Percentiles rank a stretch among this genome's conserved stretches.
These are phyloP conservation scores for Vitis cinerea DNA, from an alignment of 164 flowering plant genomes.

Conservation along the genomic window DNA sequence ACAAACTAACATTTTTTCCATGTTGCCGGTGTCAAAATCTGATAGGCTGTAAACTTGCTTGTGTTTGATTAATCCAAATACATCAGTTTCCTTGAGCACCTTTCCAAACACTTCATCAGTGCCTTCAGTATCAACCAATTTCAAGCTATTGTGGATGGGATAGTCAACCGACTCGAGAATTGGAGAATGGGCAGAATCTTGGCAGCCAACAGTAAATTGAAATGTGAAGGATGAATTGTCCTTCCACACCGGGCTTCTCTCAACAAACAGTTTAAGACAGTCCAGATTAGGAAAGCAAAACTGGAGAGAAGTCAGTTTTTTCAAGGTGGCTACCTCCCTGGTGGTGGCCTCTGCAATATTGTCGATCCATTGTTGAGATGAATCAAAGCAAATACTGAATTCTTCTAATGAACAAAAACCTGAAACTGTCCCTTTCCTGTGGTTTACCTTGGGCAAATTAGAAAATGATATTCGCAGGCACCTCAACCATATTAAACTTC, in stretches of 20 bases:
- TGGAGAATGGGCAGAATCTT: neutral
- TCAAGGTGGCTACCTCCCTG: slow-evolving; percentile 5
- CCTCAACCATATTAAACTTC: slow-evolving; percentile 1
- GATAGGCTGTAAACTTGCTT: slow-evolving; percentile 9
- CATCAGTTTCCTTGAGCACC: slow-evolving; percentile 11
- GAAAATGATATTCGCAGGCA: slow-evolving; percentile 16
- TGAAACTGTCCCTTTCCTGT: neutral
- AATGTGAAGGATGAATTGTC: slow-evolving; percentile 1
- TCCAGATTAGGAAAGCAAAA: slow-evolving; percentile 18
- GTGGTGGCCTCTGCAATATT: neutral
- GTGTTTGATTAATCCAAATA: slow-evolving; percentile 14
- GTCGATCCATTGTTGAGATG: neutral
- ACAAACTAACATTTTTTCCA: slow-evolving; percentile 9
- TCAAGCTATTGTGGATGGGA: slow-evolving; percentile 4
- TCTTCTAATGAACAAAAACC: slow-evolving; percentile 15
- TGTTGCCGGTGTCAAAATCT: slow-evolving; percentile 7
- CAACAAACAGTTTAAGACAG: neutral
- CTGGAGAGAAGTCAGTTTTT: neutral
- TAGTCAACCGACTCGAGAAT: neutral
- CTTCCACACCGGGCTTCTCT: slow-evolving; percentile 3
- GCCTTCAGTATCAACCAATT: slow-evolving; percentile 8
- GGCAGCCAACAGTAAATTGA: slow-evolving; percentile 11
- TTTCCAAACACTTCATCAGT: neutral
- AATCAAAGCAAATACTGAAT: slow-evolving; percentile 12
- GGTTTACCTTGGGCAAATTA: neutral